These are phyloP conservation scores for Kwoniella shivajii DNA, from an alignment of 1,284 basidiomycete genomes.

Conservation along the genomic window DNA sequence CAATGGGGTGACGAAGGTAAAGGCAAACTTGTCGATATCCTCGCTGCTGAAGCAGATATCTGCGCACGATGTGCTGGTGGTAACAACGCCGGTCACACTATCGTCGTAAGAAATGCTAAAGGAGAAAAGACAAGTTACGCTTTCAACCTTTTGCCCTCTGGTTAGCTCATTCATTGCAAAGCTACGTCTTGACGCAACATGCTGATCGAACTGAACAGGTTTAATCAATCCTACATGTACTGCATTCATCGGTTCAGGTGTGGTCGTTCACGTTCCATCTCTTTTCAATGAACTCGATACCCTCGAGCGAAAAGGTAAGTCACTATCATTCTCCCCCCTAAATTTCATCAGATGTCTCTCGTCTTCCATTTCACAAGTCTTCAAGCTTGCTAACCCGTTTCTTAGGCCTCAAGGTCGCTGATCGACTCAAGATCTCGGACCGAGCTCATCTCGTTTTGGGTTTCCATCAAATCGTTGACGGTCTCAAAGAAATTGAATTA, in stretches of 20 bases:
- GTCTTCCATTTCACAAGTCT: background rate
- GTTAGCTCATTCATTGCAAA: slow-evolving; percentile 57
- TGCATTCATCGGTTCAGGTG: slow-evolving; percentile 89
- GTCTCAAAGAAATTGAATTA: slow-evolving; percentile 95
- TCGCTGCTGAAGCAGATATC: slow-evolving; percentile 83
- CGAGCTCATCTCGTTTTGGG: slow-evolving; percentile 97
- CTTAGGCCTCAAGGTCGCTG: slow-evolving; percentile 84
- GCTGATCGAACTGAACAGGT: slow-evolving; percentile 58
- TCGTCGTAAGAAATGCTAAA: slow-evolving; percentile 76
- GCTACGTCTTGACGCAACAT: background rate
- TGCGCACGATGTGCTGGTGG: slow-evolving; percentile 97
- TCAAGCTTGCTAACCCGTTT: no score
- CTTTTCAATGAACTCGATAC: slow-evolving; percentile 93
- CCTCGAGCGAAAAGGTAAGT: slow-evolving; percentile 77
- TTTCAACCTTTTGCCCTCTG: slow-evolving; percentile 93
- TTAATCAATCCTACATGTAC: slow-evolving; percentile 85
- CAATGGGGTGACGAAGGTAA: slow-evolving; percentile 98
- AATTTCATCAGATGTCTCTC: background rate
- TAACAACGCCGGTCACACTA: slow-evolving; percentile 98
- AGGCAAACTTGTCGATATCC: slow-evolving; percentile 91
- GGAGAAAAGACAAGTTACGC: slow-evolving; percentile 80
- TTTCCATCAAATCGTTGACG: slow-evolving; percentile 99
- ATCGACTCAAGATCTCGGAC: slow-evolving; percentile 89
- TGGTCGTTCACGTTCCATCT: slow-evolving; percentile 92
- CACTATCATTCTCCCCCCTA: slow-evolving; percentile 3